Evolutionary conservation across 2,329 filamentous ascomycete species (phyloP), one percentile per base, ranked within the genome.

Genomic region (Cyanodermella asteris): DNA sequence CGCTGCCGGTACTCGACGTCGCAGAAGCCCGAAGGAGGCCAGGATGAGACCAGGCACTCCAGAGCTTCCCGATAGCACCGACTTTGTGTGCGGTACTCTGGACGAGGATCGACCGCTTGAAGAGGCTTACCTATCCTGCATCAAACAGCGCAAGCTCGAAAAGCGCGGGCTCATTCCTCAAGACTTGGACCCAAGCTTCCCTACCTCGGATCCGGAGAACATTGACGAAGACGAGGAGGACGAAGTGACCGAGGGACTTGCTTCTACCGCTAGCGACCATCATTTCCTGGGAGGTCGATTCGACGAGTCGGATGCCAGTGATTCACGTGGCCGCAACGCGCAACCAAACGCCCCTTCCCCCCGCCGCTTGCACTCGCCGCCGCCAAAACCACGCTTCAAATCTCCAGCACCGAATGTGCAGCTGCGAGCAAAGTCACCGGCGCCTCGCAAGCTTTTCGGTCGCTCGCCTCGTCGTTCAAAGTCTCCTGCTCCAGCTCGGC

Each of bases 41-140:
- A 65, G 61, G 33, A 67, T 72, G 36, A 71, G 71, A 13, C 61
- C 67, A 19, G 61, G 62, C 13, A 76, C 74, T 1, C 77, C 78
- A 3, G 80, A 91, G 42, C 59, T 97, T 7, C 87, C 87, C 2
- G 87, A 97, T 46, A 93, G 82, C 49, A 94, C 87, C 9, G 87
- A 97, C 46, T 97, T 97, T 36, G 87, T 97, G n/a, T 94, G 87
- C 41, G 87, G 87, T 30, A 97, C 87, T 1, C 59, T 97, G 12
- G 87, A 97, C 36, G 87, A 97, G 48, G 87, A 97, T 41, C 71
- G 80, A 22, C 80, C 81, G 3, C 53, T 94, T n/a, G 87, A 97
- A 45, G 80, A 82, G 36, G 84, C 80, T 1, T 97, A 93, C 46
- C 63, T 91, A 28, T 76, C 77, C 3, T 80, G 75, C 38, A 61